Conservation (phyloP, 2,329 filamentous ascomycete genomes). For the Claviceps maximensis region DNA sequence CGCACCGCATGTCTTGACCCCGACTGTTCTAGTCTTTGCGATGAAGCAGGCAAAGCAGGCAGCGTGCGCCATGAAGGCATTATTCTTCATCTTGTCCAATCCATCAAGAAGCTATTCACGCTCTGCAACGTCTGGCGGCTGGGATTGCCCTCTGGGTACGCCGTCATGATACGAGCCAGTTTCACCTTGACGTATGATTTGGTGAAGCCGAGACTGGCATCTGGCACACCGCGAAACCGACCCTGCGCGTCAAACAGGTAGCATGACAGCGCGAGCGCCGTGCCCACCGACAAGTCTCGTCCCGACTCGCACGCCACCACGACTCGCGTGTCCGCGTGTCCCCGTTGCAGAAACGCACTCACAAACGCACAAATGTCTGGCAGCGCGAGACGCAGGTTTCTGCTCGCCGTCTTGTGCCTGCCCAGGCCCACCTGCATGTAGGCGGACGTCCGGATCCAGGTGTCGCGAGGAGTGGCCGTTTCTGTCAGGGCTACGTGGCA, state of each 20-base stretch:
- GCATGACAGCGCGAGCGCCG: conserved; percentile 64
- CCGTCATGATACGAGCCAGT: conserved; percentile 70
- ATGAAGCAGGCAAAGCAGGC: too few relatives aligned
- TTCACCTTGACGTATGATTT: conserved; percentile 67
- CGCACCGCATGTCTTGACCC: too few relatives aligned
- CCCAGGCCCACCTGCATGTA: conserved; percentile 50
- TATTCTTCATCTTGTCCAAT: conserved; percentile 23
- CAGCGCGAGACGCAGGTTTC: conserved; percentile 65
- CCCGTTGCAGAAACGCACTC: conserved; percentile 20
- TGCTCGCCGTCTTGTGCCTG: conserved; percentile 63
- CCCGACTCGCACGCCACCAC: conserved; percentile 64
- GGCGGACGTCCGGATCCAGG: conserved; percentile 23
- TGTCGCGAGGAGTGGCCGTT: conserved; percentile 29
- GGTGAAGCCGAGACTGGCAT: conserved; percentile 32
- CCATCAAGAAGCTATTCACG: conserved; percentile 82
- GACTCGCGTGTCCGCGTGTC: conserved; percentile 13
- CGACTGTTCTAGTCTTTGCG: neutral
- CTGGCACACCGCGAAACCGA: conserved; percentile 17
- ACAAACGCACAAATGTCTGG: conserved; percentile 47
- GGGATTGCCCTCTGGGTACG: conserved; percentile 68
- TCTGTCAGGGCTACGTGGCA: conserved; percentile 32
- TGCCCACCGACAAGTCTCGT: conserved; percentile 67
- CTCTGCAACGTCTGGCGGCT: conserved; percentile 77
- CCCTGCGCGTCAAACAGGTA: conserved; percentile 56
- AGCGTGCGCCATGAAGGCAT: neutral